Conservation (phyloP, 2,329 filamentous ascomycete genomes). For the Xylariomycetidae sp. region DNA sequence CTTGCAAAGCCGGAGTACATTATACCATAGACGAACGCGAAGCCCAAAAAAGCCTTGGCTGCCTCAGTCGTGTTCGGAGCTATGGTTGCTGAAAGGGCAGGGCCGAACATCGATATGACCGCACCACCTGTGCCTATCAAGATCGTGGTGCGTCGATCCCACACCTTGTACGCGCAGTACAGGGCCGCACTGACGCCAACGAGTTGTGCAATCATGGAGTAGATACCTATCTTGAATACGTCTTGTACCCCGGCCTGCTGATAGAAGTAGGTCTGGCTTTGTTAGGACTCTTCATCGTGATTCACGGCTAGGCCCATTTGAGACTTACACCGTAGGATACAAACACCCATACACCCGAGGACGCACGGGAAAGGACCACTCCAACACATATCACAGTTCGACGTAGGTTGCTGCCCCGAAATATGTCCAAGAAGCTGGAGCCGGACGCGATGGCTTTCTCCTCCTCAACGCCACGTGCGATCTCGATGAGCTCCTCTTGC, state of each 20-base stretch:
- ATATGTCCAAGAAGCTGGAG: slow-evolving; percentile 15
- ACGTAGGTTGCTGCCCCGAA: slow-evolving; percentile 18
- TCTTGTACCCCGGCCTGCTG: slow-evolving; percentile 19
- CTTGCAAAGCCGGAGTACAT: slow-evolving; percentile 18
- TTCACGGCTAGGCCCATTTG: slow-evolving; percentile 5
- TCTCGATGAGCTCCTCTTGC: slow-evolving; percentile 18
- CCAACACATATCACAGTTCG: slow-evolving; percentile 17
- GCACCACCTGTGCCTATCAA: slow-evolving; percentile 15
- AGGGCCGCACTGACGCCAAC: slow-evolving; percentile 13
- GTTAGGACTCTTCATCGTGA: not conserved
- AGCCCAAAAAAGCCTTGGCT: slow-evolving; percentile 15
- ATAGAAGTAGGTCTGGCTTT: slow-evolving; percentile 19
- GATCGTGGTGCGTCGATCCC: slow-evolving; percentile 19
- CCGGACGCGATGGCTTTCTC: slow-evolving; percentile 14
- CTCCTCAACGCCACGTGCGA: slow-evolving; percentile 17
- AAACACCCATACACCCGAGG: slow-evolving; percentile 24
- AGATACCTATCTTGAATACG: slow-evolving; percentile 14
- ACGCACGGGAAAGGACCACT: slow-evolving; percentile 18
- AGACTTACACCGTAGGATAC: slow-evolving; percentile 19
- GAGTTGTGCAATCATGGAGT: slow-evolving; percentile 12
- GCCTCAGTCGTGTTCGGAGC: slow-evolving; percentile 12
- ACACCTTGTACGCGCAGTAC: slow-evolving; percentile 14
- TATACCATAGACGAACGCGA: slow-evolving; percentile 15
- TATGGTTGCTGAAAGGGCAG: slow-evolving; percentile 16
- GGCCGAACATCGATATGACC: slow-evolving; percentile 14